phyloP scores from a whole-genome alignment of 495 filamentous ascomycete genomes.

The Aspergillus cavernicola region DNA sequence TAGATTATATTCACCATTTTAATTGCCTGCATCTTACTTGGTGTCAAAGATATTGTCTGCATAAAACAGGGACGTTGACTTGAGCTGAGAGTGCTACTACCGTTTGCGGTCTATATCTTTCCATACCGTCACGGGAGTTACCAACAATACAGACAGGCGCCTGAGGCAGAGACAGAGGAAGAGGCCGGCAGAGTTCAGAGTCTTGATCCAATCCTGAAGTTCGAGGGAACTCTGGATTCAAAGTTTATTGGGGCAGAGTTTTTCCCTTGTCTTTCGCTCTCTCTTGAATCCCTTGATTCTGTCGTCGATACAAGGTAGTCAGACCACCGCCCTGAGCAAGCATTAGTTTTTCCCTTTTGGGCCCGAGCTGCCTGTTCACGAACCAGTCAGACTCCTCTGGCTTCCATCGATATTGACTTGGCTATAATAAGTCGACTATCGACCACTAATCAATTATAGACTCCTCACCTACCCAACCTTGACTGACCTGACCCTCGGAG shows the following conservation, averaged over 20 bases:
- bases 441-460: slow-evolving; percentile 6
- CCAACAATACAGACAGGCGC: not conserved
- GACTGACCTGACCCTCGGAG: not conserved
- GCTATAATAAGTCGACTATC: slow-evolving; percentile 10
- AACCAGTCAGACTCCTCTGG: slow-evolving; percentile 4
- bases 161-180: slow-evolving; percentile 12
- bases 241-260: not conserved
- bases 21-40: too few species aligned
- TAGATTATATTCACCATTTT: too few species aligned
- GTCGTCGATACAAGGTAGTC: slow-evolving; percentile 7
- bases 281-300: not conserved
- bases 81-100: not conserved
- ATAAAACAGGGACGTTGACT: not conserved
- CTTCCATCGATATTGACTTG: slow-evolving; percentile 13
- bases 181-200: not conserved
- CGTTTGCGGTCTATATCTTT: slow-evolving; percentile 12
- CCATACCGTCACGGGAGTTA: slow-evolving; percentile 2
- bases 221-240: not conserved
- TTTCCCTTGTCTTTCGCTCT: not conserved
- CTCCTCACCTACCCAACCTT: too few species aligned
- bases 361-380: slow-evolving; percentile 8
- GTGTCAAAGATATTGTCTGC: not conserved
- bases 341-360: slow-evolving; percentile 9
- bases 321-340: slow-evolving; percentile 6
- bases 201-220: slow-evolving; percentile 10